These are phyloP conservation scores for Starmera caribaea DNA, from an alignment of 805 yeast species.

Conservation along the genomic window DNA sequence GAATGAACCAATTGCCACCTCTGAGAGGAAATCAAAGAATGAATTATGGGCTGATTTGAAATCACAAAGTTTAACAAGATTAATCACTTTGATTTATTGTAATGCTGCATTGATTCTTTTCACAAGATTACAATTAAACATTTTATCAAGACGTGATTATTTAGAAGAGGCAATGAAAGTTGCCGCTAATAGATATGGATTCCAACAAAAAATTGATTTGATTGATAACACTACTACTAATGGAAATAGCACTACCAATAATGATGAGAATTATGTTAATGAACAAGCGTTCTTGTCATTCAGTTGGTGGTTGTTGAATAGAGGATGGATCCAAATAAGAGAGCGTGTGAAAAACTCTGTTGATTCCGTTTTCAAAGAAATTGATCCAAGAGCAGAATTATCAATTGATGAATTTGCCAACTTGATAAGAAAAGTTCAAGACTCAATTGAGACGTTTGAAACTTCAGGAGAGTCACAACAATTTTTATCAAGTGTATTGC, in stretches of 20 bases:
- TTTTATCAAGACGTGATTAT: constrained; percentile 80
- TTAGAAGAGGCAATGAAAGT: constrained; percentile 66
- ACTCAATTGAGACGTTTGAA: constrained; percentile 20
- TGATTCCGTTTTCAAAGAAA: constrained; percentile 44
- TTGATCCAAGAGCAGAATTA: constrained; percentile 68
- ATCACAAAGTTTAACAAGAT: constrained; percentile 60
- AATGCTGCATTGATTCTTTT: constrained; percentile 63
- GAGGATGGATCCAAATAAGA: constrained; percentile 64
- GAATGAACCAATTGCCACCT: constrained; percentile 3
- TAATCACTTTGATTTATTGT: constrained; percentile 61
- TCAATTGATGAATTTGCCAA: constrained; percentile 49
- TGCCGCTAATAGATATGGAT: constrained; percentile 40
- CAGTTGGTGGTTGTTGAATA: constrained; percentile 90
- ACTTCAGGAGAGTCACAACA: constrained; percentile 5
- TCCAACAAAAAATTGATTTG: constrained; percentile 7
- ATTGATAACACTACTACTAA: constrained; percentile 9
- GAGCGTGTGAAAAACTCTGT: constrained; percentile 48
- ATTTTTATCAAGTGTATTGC: constrained; percentile 23
- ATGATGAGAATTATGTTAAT: constrained; percentile 36
- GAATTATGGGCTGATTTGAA: constrained; percentile 83
- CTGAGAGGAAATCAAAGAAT: constrained; percentile 35
- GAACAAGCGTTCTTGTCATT: constrained; percentile 80
- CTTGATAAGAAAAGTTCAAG: constrained; percentile 29
- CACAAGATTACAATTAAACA: constrained; percentile 78
- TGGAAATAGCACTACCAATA: too few relatives aligned